These are phyloP conservation scores for Leishmania braziliensis DNA, from an alignment of 208 protist species.

Conservation along the genomic window DNA sequence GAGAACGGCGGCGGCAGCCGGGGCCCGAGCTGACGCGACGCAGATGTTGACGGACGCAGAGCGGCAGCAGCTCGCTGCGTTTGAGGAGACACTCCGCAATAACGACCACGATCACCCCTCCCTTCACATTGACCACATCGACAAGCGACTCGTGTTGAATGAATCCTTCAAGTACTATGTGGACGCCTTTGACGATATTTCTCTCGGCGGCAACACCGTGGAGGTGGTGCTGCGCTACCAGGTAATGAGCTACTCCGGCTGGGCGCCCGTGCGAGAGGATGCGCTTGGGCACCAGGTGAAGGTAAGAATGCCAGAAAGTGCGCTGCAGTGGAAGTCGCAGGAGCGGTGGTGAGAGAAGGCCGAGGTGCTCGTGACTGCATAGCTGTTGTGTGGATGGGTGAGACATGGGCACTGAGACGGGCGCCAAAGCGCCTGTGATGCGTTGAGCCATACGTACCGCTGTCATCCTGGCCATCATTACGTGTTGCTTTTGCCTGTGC, in stretches of 20 bases:
- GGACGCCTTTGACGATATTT: constrained; percentile 37
- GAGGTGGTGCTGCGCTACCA: constrained; percentile 71
- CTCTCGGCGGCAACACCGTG: constrained; percentile 31
- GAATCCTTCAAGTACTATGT: constrained; percentile 72
- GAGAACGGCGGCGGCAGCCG: not conserved
- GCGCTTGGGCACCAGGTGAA: constrained; percentile 25
- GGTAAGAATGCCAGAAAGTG: constrained; percentile 1
- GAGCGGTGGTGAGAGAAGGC: not conserved
- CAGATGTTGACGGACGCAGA: constrained; percentile 49
- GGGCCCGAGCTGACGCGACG: not conserved
- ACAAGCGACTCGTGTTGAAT: constrained; percentile 38
- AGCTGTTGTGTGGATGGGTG: not conserved
- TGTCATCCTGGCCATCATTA: not conserved
- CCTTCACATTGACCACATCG: constrained; percentile 41
- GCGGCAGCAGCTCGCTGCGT: constrained; percentile 25
- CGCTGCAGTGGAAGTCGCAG: not conserved
- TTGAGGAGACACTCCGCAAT: constrained; percentile 21
- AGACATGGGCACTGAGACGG: not conserved
- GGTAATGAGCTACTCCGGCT: constrained; percentile 77
- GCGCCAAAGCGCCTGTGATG: not conserved
- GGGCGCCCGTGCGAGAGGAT: constrained; percentile 50
- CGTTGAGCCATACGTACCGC: not conserved
- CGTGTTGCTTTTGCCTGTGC: not conserved
- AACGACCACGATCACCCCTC: constrained; percentile 35
- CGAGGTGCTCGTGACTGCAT: not conserved